Evolutionary conservation across 495 filamentous ascomycete species (phyloP).

Genomic region (Pseudoneurospora amorphoporcata): DNA sequence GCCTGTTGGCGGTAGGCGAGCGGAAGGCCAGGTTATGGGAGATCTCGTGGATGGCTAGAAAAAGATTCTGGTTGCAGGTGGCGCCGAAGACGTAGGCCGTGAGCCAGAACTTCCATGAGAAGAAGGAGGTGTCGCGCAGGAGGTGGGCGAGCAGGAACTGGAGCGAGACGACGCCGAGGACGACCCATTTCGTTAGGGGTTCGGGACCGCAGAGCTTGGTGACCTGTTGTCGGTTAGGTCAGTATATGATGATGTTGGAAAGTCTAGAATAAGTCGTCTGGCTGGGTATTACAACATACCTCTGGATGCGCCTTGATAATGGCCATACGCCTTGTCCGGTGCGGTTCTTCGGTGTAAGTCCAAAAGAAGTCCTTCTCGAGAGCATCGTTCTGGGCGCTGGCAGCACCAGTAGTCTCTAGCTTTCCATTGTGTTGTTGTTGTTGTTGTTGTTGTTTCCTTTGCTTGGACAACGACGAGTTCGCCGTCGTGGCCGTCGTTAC

Average conservation of each 20-base stretch:
- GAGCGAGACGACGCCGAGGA: conserved; percentile 70
- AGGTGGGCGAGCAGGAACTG: conserved; percentile 73
- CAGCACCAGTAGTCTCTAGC: neutral
- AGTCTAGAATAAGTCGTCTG: conserved; percentile 1
- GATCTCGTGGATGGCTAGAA: conserved; percentile 98
- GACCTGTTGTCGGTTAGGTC: conserved; percentile 47
- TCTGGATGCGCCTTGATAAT: conserved; percentile 99
- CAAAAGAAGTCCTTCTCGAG: conserved; percentile 56
- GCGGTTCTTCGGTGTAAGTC: conserved; percentile 98
- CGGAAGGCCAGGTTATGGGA: conserved; percentile 95
- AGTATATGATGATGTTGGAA: neutral
- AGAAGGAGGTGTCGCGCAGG: conserved; percentile 67
- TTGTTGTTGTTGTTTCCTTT: conserved; percentile 2
- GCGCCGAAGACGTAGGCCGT: conserved; percentile 90
- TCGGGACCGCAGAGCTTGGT: conserved; percentile 97
- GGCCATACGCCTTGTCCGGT: conserved; percentile 75
- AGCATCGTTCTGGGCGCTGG: conserved; percentile 15
- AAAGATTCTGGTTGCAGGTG: conserved; percentile 96
- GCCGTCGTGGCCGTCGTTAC: neutral
- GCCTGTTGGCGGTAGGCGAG: conserved; percentile 69
- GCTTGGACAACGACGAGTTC: neutral
- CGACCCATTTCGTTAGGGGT: conserved; percentile 89
- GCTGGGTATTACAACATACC: conserved; percentile 35
- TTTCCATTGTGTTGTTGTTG: conserved; percentile 1
- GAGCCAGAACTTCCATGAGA: conserved; percentile 73